Evolutionary conservation across 805 yeast species (phyloP), one percentile per base, ranked within the genome.

Genomic region (Ogataea siamensis): DNA sequence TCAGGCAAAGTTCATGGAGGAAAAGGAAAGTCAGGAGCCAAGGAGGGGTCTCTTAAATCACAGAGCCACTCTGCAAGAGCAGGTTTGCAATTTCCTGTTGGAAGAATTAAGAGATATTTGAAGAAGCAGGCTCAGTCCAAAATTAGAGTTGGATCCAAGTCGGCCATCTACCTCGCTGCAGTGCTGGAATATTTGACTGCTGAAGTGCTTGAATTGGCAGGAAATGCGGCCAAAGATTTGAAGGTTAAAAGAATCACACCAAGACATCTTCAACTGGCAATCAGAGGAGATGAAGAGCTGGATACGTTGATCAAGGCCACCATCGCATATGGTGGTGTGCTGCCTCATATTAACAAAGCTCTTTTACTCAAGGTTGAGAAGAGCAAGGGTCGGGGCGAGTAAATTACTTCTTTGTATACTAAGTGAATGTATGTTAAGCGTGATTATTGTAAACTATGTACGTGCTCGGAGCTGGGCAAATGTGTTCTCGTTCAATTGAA

Each of bases 231-330:
- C 31, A 88, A 91, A 66, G 97, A 91, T 60, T 74, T 87, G 63
- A 86, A 87, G 64, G 93, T 87, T 53, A 88, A 89, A 70, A 87
- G 98, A 82, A 89, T 89, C 63, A 88, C 96, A 13, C 98, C 98
- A 58, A 86, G 98, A 70, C 98, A 89, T 67, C 74, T 89, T 60
- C 96, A 89, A 67, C 76, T 89, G 58, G 98, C 98, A 46, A 89
- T 89, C 60, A 87, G 98, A 73, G 96, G 96, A 62, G 98, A 91
- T 67, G 98, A 91, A 67, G 98, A 91, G 69, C 80, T 91, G 66
- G 96, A 89, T 71, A 82, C 87, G 49, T 76, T 91, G 60, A 84
- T 91, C 60, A 83, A 87, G 68, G 95, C 96, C 42, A 91, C 97
- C 43, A 91, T 91, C 62, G 96, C 97, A 27, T 87, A 83, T 54